Percentiles rank a stretch among this genome's conserved stretches.
These are phyloP conservation scores for Moricandia moricandioides DNA, from an alignment of 345 rosid species.

Conservation along the genomic window DNA sequence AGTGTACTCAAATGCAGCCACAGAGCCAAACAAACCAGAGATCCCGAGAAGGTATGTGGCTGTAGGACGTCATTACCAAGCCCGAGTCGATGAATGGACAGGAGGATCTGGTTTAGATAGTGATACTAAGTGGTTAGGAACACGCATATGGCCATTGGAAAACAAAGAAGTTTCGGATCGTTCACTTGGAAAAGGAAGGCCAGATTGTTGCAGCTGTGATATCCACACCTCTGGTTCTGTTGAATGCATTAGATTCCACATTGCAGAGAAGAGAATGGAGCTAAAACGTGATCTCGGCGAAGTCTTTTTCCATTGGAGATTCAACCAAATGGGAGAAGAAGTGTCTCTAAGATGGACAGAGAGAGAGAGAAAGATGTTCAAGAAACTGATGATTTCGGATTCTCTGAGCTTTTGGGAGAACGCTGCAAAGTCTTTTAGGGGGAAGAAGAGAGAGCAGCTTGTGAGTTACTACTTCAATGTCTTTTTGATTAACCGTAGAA, in stretches of 20 bases:
- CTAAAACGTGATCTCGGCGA: constrained; percentile 59
- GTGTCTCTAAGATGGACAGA: constrained; percentile 55
- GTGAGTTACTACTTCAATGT: constrained; percentile 75
- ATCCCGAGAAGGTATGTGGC: constrained; percentile 27
- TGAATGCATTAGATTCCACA: constrained; percentile 69
- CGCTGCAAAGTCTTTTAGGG: constrained; percentile 34
- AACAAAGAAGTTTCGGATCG: constrained; percentile 7
- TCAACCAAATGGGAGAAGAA: constrained; percentile 81
- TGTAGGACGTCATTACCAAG: constrained; percentile 66
- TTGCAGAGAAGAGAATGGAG: constrained; percentile 60
- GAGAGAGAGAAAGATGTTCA: constrained; percentile 58
- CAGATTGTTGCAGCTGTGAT: constrained; percentile 53
- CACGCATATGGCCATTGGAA: constrained; percentile 50
- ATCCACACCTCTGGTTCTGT: constrained; percentile 39
- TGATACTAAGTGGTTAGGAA: constrained; percentile 73
- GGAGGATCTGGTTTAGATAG: constrained; percentile 47
- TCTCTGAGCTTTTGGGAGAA: constrained; percentile 44
- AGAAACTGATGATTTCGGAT: constrained; percentile 37
- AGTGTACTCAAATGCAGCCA: constrained; percentile 6
- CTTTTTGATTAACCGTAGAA: constrained; percentile 51
- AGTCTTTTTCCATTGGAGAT: constrained; percentile 58
- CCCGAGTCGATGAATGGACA: constrained; percentile 63
- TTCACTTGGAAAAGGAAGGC: constrained; percentile 54
- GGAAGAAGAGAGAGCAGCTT: constrained; percentile 52
- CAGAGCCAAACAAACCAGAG: constrained; percentile 16